phyloP scores from a whole-genome alignment of 2,329 filamentous ascomycete species.

The Xylariaceae sp. region DNA sequence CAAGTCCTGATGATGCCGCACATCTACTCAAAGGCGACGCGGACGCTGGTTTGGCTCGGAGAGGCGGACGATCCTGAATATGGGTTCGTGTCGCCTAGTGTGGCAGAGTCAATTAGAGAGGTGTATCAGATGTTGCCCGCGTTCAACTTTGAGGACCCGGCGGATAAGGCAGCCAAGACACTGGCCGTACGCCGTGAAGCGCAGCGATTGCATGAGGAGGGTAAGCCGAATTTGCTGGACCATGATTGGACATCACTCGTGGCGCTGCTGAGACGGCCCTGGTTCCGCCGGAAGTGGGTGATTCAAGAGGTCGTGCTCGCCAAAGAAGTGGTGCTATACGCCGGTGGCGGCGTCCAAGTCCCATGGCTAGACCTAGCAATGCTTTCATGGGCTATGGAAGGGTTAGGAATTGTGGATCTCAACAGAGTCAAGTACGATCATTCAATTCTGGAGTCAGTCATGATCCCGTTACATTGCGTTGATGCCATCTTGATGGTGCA shows the following conservation, averaged over 20 bases:
- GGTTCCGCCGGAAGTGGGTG: constrained; percentile 15
- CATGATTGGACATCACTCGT: constrained; percentile 9
- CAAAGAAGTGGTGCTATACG: neutral
- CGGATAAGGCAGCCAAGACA: neutral
- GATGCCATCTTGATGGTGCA: neutral
- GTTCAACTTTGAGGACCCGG: neutral
- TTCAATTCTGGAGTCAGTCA: neutral
- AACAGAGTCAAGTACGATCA: neutral
- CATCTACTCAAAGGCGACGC: constrained; percentile 11
- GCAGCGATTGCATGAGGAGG: neutral
- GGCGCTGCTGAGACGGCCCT: constrained; percentile 5
- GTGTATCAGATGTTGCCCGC: neutral
- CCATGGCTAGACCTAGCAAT: constrained; percentile 4
- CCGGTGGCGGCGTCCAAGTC: constrained; percentile 3
- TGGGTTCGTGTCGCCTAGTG: constrained; percentile 3
- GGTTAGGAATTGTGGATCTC: neutral
- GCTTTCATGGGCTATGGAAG: constrained; percentile 1
- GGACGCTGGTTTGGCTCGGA: constrained; percentile 9
- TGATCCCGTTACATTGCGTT: constrained; percentile 1
- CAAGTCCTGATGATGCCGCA: constrained; percentile 11
- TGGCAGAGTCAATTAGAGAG: neutral
- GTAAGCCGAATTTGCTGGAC: constrained; percentile 8
- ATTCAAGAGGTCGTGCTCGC: constrained; percentile 11
- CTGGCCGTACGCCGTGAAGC: neutral
- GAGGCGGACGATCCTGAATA: neutral